These are phyloP conservation scores for Lasiosphaeria ovina DNA, from an alignment of 495 filamentous ascomycete genomes.

Conservation along the genomic window DNA sequence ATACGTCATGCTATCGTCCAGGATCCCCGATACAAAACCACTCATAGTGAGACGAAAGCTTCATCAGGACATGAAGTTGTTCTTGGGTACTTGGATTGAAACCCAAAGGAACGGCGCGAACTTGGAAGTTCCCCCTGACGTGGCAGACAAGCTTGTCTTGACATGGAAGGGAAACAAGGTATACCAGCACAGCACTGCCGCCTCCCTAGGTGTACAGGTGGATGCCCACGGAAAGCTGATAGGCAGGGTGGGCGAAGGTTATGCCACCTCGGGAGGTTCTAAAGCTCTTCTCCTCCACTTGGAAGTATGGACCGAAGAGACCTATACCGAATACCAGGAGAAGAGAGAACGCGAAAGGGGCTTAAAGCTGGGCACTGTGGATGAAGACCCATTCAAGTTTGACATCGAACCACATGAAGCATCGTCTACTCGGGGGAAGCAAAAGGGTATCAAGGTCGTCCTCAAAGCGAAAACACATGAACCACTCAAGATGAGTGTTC, in stretches of 20 bases:
- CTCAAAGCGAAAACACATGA: constrained; percentile 44
- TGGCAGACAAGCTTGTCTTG: constrained; percentile 57
- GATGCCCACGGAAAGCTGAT: constrained; percentile 37
- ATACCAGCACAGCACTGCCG: constrained; percentile 70
- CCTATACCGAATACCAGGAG: constrained; percentile 49
- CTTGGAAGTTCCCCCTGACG: constrained; percentile 9
- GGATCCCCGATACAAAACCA: constrained; percentile 12
- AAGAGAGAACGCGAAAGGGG: constrained; percentile 38
- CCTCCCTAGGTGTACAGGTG: constrained; percentile 57
- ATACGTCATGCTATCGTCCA: constrained; percentile 18
- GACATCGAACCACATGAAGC: constrained; percentile 12
- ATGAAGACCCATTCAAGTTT: constrained; percentile 7
- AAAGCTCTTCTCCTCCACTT: constrained; percentile 48
- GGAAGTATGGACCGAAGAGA: constrained; percentile 68
- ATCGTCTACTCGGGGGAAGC: constrained; percentile 26
- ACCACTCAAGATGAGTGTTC: constrained; percentile 36
- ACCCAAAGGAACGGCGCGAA: constrained; percentile 3
- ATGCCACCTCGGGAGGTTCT: constrained; percentile 33
- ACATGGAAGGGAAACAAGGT: constrained; percentile 76
- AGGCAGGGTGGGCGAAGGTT: constrained; percentile 32
- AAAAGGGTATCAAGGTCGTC: constrained; percentile 59
- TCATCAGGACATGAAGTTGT: constrained; percentile 19
- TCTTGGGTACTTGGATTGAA: constrained; percentile 21
- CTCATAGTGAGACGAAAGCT: constrained; percentile 15
- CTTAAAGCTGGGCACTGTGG: constrained; percentile 24